phyloP scores from a whole-genome alignment of 768 basidiomycete genomes.

The Tephrocybe sp. region DNA sequence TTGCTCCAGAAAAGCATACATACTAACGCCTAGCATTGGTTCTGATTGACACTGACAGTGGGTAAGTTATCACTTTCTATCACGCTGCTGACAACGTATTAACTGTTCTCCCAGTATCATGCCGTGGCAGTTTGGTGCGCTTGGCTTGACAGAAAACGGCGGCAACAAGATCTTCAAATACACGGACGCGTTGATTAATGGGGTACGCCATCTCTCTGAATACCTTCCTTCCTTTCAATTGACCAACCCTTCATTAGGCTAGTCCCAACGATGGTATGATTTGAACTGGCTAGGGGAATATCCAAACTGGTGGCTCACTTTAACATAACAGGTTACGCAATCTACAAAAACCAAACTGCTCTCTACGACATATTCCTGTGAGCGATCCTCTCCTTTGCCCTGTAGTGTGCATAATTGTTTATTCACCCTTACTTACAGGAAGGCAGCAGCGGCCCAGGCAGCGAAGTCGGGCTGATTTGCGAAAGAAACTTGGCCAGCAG shows the following conservation, averaged over 20 bases:
- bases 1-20: not conserved
- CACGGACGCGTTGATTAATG: constrained; percentile 50
- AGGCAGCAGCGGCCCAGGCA: constrained; percentile 33
- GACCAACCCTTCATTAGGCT: constrained; percentile 29
- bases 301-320: constrained; percentile 6
- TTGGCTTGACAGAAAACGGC: constrained; percentile 48
- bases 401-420: not conserved
- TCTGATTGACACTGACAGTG: no score
- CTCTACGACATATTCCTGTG: constrained; percentile 55
- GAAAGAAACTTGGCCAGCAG: not conserved
- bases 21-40: not conserved
- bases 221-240: not conserved
- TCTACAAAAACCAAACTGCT: constrained; percentile 52
- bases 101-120: constrained; percentile 38
- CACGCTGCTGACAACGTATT: not conserved
- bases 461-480: constrained; percentile 26
- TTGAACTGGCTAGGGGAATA: not conserved
- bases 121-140: constrained; percentile 59
- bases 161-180: constrained; percentile 58
- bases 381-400: constrained; percentile 14
- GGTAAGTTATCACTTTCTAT: constrained; percentile 20
- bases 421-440: constrained; percentile 21
- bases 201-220: constrained; percentile 26
- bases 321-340: constrained; percentile 39
- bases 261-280: constrained; percentile 53